Evolutionary conservation across 169 alveolate genomes (phyloP), one percentile per base, ranked within the genome.

Genomic region (Eimeria necatrix): DNA sequence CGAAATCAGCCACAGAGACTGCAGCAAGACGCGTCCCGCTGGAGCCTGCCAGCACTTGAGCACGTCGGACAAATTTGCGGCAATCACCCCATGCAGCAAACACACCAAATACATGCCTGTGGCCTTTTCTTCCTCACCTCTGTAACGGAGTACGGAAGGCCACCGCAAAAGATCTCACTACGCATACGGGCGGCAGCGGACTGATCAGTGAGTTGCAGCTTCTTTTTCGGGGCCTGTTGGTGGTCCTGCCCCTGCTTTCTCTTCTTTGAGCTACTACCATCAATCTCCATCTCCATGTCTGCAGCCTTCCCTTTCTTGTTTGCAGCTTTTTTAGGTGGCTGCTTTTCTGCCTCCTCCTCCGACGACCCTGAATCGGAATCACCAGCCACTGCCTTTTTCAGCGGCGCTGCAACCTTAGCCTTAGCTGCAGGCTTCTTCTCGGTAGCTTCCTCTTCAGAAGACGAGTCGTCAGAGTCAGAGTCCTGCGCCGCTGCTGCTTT

Each of bases 91-190:
- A n/a, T 4, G 52, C 46, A 14, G 16, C 46, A 83, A 9, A 20
- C 0, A 41, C 9, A 12, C 56, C 14, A 4, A 9, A 10, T 26
- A 7, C 49, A 41, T 12, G 86, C 86, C 46, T 60, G 53, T 41
- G 12, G 9, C 1, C 14, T 48, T 12, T 14, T 24, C 14, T 0
- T 18, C 86, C 97, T 85, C 49, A 98, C 96, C 71, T 98, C 99
- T 3, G 99, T 98, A 4, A 96, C 95, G 20, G 97, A 87, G 90
- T 95, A 97, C 4, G 99, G 99, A 4, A 98, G 94, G 71, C 98
- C 98, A 14, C 99, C 98, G 70, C 99, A 98, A 94, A 97, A 98
- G 22, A 98, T 97, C 60, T 97, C 98, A 91, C 95, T 89, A 32
- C 98, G 95, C 92, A 84, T 84, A 48, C 92, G 92, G 18, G 53